Evolutionary conservation across 768 basidiomycete species (phyloP).

Genomic region (Lactifluus echinatus): DNA sequence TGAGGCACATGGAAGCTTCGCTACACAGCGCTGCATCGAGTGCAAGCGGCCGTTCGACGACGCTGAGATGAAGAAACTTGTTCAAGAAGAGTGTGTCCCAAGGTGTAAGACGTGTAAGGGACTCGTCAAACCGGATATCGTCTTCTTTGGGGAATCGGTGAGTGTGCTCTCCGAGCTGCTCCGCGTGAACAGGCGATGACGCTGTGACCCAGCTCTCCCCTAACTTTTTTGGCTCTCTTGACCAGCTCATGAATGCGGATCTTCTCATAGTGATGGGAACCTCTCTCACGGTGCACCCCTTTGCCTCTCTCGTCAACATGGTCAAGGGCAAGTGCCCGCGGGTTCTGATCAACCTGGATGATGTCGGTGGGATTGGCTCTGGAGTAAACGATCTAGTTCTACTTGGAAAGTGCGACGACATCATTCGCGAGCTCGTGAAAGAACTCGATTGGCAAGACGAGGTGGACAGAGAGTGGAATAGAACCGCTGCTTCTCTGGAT

Average conservation of each 20-base stretch:
- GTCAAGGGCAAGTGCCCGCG: conserved; percentile 14
- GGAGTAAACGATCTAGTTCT: conserved; percentile 15
- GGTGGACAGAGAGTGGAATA: conserved; percentile 12
- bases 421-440: conserved; percentile 15
- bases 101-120: conserved; percentile 61
- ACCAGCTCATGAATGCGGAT: conserved; percentile 56
- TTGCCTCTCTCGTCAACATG: conserved; percentile 14
- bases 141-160: conserved; percentile 83
- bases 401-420: conserved; percentile 20
- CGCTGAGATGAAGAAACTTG: conserved; percentile 56
- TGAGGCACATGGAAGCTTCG: conserved; percentile 97
- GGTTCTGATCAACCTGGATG: conserved; percentile 20
- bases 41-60: conserved; percentile 55
- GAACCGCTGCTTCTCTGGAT: conserved; percentile 5
- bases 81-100: conserved; percentile 57
- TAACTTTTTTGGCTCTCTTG: conserved; percentile 51
- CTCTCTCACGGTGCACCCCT: conserved; percentile 20
- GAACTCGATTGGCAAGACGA: conserved; percentile 21
- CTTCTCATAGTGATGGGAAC: conserved; percentile 31
- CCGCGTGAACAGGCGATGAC: neutral
- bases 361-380: conserved; percentile 14
- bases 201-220: conserved; percentile 51
- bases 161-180: conserved; percentile 22
- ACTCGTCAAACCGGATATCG: conserved; percentile 88
- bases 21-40: conserved; percentile 71